Evolutionary conservation across 1,284 basidiomycete genomes (phyloP).

Genomic region (Ganoderma meredithae): DNA sequence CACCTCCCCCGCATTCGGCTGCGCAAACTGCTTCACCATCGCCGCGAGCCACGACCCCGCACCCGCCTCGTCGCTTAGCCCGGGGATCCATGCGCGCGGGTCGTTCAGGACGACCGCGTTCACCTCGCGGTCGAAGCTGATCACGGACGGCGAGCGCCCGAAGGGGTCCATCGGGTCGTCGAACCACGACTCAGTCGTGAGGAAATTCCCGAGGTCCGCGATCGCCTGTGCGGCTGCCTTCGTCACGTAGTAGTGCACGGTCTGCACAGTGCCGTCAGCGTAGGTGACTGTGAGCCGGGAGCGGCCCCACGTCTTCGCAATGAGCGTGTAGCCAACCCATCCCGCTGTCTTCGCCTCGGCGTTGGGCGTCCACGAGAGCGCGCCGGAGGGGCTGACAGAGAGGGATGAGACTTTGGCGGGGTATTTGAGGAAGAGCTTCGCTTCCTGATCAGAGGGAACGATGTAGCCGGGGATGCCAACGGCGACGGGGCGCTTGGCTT

Average conservation of each 20-base stretch:
- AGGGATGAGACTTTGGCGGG: slow-evolving; percentile 50
- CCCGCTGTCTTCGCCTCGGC: slow-evolving; percentile 49
- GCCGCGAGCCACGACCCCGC: slow-evolving; percentile 66
- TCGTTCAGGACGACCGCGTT: slow-evolving; percentile 57
- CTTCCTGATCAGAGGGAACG: slow-evolving; percentile 55
- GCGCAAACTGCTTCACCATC: slow-evolving; percentile 61
- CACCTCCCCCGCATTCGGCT: slow-evolving; percentile 60
- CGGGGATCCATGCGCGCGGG: slow-evolving; percentile 62
- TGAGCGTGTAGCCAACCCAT: slow-evolving; percentile 61
- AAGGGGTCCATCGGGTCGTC: slow-evolving; percentile 59
- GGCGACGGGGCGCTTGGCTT: slow-evolving; percentile 55
- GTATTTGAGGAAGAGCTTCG: slow-evolving; percentile 61
- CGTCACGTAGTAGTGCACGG: slow-evolving; percentile 62
- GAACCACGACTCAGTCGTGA: slow-evolving; percentile 65
- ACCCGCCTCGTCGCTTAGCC: slow-evolving; percentile 65
- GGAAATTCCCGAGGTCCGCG: slow-evolving; percentile 59
- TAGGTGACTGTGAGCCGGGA: slow-evolving; percentile 58
- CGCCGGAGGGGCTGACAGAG: slow-evolving; percentile 54
- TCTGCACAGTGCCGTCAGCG: slow-evolving; percentile 58
- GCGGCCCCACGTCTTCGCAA: slow-evolving; percentile 56
- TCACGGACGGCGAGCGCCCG: slow-evolving; percentile 60
- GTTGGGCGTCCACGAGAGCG: slow-evolving; percentile 55
- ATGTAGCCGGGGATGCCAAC: slow-evolving; percentile 64
- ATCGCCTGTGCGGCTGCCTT: slow-evolving; percentile 55
- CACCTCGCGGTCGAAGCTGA: slow-evolving; percentile 61